A percentile compares a stretch with the other conserved stretches of the same genome.
phyloP scores from a whole-genome alignment of 2,329 filamentous ascomycete species.

The Zymoseptoria brevis region DNA sequence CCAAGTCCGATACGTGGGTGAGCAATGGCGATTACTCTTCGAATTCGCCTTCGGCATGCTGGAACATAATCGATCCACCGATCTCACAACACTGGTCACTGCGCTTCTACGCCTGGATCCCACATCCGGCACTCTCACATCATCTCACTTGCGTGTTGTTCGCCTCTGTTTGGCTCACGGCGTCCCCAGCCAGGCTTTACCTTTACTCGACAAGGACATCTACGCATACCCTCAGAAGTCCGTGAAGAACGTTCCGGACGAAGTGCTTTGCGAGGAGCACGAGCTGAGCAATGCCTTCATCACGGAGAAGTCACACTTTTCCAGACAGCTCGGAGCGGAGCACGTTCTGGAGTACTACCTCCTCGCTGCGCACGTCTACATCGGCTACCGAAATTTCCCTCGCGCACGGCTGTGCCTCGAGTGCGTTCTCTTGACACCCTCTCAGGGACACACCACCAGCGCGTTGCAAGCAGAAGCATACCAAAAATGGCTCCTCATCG shows the following conservation, averaged over 20 bases:
- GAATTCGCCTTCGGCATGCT: constrained; percentile 24
- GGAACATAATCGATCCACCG: constrained; percentile 4
- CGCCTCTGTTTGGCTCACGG: constrained; percentile 50
- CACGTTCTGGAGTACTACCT: constrained; percentile 51
- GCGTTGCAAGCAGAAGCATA: constrained; percentile 76
- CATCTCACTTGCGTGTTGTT: constrained; percentile 51
- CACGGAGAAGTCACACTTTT: constrained; percentile 50
- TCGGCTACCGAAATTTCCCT: constrained; percentile 35
- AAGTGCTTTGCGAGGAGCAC: constrained; percentile 34
- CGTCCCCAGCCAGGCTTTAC: constrained; percentile 48
- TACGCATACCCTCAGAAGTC: constrained; percentile 51
- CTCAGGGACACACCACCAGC: constrained; percentile 47
- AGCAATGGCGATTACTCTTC: constrained; percentile 40
- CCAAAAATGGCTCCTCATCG: constrained; percentile 80
- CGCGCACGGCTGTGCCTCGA: constrained; percentile 42
- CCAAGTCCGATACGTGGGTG: constrained; percentile 48
- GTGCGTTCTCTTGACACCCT: constrained; percentile 55
- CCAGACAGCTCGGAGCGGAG: constrained; percentile 41
- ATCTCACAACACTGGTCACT: constrained; percentile 34
- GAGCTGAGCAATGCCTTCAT: constrained; percentile 50
- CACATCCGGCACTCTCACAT: constrained; percentile 57
- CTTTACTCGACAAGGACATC: constrained; percentile 57
- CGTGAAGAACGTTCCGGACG: constrained; percentile 31
- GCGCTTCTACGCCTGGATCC: constrained; percentile 62
- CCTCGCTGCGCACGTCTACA: constrained; percentile 41